Conservation (phyloP, 2,329 filamentous ascomycete species). For the Fusarium buxicola region DNA sequence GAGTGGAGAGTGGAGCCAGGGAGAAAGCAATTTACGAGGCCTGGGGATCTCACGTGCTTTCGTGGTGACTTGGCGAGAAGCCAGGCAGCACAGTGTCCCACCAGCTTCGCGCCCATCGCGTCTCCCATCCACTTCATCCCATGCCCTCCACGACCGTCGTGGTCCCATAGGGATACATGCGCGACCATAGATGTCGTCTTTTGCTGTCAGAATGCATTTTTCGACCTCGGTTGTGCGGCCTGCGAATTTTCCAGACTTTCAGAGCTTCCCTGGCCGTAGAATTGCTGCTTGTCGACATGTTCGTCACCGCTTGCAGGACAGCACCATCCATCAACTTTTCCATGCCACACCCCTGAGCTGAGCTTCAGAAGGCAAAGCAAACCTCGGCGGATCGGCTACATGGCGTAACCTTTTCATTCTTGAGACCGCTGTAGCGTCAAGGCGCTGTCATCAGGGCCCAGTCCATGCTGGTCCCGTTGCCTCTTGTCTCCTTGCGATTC, state of each 20-base stretch:
- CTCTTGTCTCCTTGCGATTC: slow-evolving; percentile 37
- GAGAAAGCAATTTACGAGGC: slow-evolving; percentile 26
- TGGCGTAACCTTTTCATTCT: slow-evolving; percentile 47
- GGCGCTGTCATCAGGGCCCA: slow-evolving; percentile 17
- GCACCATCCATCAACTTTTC: slow-evolving; percentile 29
- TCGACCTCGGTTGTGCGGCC: background rate
- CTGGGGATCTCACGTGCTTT: slow-evolving; percentile 56
- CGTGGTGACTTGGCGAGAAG: slow-evolving; percentile 55
- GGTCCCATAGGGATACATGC: slow-evolving; percentile 16
- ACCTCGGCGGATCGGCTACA: slow-evolving; percentile 44
- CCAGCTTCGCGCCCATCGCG: slow-evolving; percentile 58
- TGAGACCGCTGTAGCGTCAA: slow-evolving; percentile 24
- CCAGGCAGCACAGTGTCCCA: slow-evolving; percentile 48
- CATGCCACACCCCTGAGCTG: slow-evolving; percentile 42
- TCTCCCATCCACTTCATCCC: slow-evolving; percentile 56
- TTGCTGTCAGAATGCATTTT: slow-evolving; percentile 21
- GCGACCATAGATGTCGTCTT: slow-evolving; percentile 46
- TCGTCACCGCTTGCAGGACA: slow-evolving; percentile 19
- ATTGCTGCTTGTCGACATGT: slow-evolving; percentile 25
- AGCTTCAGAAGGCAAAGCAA: slow-evolving; percentile 42
- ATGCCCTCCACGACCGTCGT: slow-evolving; percentile 51
- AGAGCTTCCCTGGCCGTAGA: slow-evolving; percentile 34
- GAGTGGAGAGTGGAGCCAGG: slow-evolving; percentile 28
- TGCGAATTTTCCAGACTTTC: slow-evolving; percentile 42
- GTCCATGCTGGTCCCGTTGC: slow-evolving; percentile 18